phyloP scores from a whole-genome alignment of 2,329 filamentous ascomycete species.

The Penicillium sp. region DNA sequence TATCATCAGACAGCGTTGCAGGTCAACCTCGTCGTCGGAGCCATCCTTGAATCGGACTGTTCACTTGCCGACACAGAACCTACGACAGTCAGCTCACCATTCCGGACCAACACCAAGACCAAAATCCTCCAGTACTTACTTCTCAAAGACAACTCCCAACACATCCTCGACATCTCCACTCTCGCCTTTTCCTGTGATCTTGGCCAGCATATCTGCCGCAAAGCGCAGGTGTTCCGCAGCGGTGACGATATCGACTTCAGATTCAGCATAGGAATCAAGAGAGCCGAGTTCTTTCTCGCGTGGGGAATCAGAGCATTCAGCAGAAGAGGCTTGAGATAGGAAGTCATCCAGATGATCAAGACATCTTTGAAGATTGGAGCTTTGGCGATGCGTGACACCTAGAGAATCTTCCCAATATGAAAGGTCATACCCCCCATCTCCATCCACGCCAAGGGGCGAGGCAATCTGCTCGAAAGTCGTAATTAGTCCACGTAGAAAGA shows the following conservation, averaged over 20 bases:
- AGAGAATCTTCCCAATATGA: slow-evolving; percentile 77
- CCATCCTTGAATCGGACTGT: neutral
- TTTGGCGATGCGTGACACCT: slow-evolving; percentile 86
- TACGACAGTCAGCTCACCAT: slow-evolving; percentile 29
- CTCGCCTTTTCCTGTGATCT: slow-evolving; percentile 83
- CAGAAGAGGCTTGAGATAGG: slow-evolving; percentile 53
- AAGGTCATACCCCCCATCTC: slow-evolving; percentile 51
- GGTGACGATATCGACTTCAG: slow-evolving; percentile 72
- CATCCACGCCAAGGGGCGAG: slow-evolving; percentile 36
- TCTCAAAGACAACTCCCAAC: slow-evolving; percentile 94
- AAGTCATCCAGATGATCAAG: slow-evolving; percentile 71
- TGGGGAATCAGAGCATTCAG: slow-evolving; percentile 6
- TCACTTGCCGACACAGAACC: slow-evolving; percentile 59
- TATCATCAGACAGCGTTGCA: neutral
- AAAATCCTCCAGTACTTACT: slow-evolving; percentile 57
- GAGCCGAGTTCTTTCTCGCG: slow-evolving; percentile 12
- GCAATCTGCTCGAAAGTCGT: slow-evolving; percentile 58
- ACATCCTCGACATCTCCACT: slow-evolving; percentile 92
- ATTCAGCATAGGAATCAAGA: slow-evolving; percentile 13
- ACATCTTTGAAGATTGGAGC: slow-evolving; percentile 74
- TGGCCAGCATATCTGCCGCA: slow-evolving; percentile 75
- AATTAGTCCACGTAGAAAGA: slow-evolving; percentile 67
- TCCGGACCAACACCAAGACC: slow-evolving; percentile 1
- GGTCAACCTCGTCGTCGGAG: neutral
- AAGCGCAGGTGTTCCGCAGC: slow-evolving; percentile 84